Base-by-base conservation (phyloP, 2,329 filamentous ascomycete species). In the Fusarium citri region DNA sequence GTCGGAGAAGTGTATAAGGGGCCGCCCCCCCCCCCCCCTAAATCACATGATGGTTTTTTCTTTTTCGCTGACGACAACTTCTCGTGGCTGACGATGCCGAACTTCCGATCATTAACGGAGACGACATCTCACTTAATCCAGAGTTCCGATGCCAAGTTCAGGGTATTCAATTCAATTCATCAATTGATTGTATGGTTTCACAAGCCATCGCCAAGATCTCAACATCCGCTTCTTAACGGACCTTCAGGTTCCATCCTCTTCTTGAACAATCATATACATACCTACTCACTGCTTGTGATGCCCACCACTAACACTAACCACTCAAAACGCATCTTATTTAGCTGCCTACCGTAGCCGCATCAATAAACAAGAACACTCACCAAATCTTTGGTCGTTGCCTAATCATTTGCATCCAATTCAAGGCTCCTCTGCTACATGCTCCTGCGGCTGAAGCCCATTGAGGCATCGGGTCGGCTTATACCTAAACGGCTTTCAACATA, bases 281-380 rank as follows among this genome's bases (percentile, higher is more conserved):
- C 28, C 14, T 30, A 14, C 4, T 25, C 18, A 9, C 23, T 60
- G 31, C 26, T 47, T 30, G 48, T 28, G 6, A 20, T 26, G 12
- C 25, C n/a, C 26, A 40, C 20, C 48, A 62, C 14, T 49, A 50
- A 51, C 48, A 62, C 14, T 49, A 50, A 51, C 78, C 78, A 79
- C 77, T 77, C 59, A 76, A 18, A 57, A 62, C 40, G 25, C 28
- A 23, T 31, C 66, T 67, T 77, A 79, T 78, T 56, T 69, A 64
- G 76, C 76, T 79, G 77, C 78, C 78, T 79, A 61, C 18, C 22
- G 59, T 16, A 41, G 30, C 48, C 40, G 16, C 55, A 25, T 51
- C 45, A 37, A 30, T 9, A 46, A 43, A 14, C 40, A 20, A 28
- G 10, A 26, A n/a, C 37, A 14, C 46, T 51, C 34, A 41, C 22